A percentile compares a stretch with the other conserved stretches of the same genome.
Evolutionary conservation across 805 yeast species (phyloP).

Genomic region (Candida maris): DNA sequence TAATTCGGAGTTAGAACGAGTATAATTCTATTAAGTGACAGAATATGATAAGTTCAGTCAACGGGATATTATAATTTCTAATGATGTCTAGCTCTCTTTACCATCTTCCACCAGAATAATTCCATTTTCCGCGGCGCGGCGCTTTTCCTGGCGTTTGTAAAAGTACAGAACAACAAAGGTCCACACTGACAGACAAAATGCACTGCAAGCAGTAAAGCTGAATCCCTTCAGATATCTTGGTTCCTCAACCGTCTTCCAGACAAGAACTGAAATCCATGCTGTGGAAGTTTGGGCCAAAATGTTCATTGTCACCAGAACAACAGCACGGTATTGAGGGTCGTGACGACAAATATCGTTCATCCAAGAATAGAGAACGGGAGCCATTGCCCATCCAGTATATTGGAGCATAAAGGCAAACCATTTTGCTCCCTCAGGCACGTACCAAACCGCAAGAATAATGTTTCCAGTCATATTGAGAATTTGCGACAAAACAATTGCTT

Average conservation of each 20-base stretch:
- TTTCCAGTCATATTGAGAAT: conserved; percentile 38
- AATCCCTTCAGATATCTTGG: conserved; percentile 39
- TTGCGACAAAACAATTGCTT: conserved; percentile 28
- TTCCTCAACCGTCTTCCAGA: conserved; percentile 39
- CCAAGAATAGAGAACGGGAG: conserved; percentile 51
- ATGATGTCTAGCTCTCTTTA: too few species aligned
- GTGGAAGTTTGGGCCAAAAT: conserved; percentile 39
- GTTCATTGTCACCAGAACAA: conserved; percentile 39
- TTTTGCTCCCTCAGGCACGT: conserved; percentile 44
- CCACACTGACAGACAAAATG: conserved; percentile 1
- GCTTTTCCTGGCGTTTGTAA: conserved; percentile 3
- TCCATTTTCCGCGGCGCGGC: conserved; percentile 1
- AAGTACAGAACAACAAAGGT: conserved; percentile 3
- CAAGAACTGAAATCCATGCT: conserved; percentile 40
- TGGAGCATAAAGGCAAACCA: conserved; percentile 34
- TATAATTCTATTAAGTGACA: too few species aligned
- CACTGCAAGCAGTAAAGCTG: conserved; percentile 17
- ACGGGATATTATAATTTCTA: too few species aligned
- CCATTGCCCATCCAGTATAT: conserved; percentile 52
- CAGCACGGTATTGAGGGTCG: conserved; percentile 37
- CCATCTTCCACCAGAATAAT: not conserved
- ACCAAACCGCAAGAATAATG: conserved; percentile 40
- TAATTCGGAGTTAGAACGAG: too few species aligned
- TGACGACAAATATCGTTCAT: conserved; percentile 42
- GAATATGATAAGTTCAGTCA: too few species aligned